phyloP scores from a whole-genome alignment of 2,329 filamentous ascomycete species.

The Aspergillus sp. region DNA sequence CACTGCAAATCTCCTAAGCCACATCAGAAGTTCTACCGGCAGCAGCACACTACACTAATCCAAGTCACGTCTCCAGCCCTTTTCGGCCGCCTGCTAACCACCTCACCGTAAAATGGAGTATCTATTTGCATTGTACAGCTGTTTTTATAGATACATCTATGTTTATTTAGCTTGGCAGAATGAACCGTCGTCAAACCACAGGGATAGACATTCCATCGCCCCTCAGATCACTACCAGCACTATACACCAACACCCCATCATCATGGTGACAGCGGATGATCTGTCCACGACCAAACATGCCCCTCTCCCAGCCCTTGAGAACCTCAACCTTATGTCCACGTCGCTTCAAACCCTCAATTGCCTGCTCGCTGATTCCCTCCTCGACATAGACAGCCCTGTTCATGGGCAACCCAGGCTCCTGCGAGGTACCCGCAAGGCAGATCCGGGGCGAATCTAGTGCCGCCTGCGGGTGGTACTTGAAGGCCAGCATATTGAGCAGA shows the following conservation, averaged over 20 bases:
- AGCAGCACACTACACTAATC: no score
- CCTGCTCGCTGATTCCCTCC: conserved; percentile 65
- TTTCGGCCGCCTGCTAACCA: no score
- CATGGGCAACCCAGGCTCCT: conserved; percentile 49
- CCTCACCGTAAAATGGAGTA: no score
- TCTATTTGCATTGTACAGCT: no score
- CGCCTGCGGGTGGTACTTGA: conserved; percentile 72
- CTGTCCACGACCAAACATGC: conserved; percentile 77
- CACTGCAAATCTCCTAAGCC: no score
- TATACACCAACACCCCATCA: conserved; percentile 68
- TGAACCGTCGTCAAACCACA: conserved; percentile 5
- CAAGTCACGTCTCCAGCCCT: no score
- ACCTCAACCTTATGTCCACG: conserved; percentile 68
- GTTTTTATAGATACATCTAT: no score
- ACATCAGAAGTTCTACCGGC: no score
- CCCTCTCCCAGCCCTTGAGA: conserved; percentile 56
- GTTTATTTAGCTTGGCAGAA: no score
- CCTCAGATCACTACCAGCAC: conserved; percentile 77
- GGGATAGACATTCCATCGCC: conserved; percentile 70
- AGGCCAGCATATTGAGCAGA: conserved; percentile 78
- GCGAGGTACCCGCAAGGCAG: conserved; percentile 70
- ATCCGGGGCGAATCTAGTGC: conserved; percentile 87
- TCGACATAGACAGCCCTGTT: conserved; percentile 68
- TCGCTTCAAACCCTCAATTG: conserved; percentile 56
- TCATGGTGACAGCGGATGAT: conserved; percentile 73